Evolutionary conservation across 352 stramenopile species (phyloP).

Genomic region (Globisporangium paddicum): DNA sequence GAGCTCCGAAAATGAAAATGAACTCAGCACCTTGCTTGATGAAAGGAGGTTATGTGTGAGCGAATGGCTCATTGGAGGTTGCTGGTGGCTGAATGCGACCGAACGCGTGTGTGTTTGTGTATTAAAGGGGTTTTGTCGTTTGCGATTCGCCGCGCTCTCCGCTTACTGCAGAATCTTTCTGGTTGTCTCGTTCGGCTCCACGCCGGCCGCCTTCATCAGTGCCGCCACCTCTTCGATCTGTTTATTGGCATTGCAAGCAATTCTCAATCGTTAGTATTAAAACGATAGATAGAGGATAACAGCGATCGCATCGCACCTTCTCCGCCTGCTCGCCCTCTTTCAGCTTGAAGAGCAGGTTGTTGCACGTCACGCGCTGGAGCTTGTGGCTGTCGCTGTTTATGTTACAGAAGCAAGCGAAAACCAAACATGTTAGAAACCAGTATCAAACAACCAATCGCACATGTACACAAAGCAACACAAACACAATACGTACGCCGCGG

Average conservation of each 20-base stretch:
- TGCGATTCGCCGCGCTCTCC: neutral
- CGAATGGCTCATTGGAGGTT: neutral
- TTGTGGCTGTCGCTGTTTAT: conserved; percentile 51
- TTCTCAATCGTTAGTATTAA: neutral
- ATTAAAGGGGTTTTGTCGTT: conserved; percentile 4
- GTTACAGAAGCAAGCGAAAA: neutral
- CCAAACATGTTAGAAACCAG: neutral
- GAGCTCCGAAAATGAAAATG: too few species aligned
- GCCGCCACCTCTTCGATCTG: conserved; percentile 71
- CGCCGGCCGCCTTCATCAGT: conserved; percentile 73
- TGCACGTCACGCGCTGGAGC: conserved; percentile 82
- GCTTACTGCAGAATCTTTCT: conserved; percentile 77
- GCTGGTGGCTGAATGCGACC: neutral
- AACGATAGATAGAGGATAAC: neutral
- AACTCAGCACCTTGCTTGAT: neutral
- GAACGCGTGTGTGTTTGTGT: neutral
- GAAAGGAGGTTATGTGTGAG: too few species aligned
- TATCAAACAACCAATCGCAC: neutral
- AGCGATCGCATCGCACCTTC: conserved; percentile 29
- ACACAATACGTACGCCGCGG: conserved; percentile 49
- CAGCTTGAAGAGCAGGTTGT: conserved; percentile 85
- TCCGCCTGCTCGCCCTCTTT: conserved; percentile 74
- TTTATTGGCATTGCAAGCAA: neutral
- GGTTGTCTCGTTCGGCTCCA: conserved; percentile 79
- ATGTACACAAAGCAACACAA: neutral